Percentiles rank a stretch among this genome's conserved stretches.
phyloP scores from a whole-genome alignment of 352 stramenopile species.

The Phytopythium delawarense region DNA sequence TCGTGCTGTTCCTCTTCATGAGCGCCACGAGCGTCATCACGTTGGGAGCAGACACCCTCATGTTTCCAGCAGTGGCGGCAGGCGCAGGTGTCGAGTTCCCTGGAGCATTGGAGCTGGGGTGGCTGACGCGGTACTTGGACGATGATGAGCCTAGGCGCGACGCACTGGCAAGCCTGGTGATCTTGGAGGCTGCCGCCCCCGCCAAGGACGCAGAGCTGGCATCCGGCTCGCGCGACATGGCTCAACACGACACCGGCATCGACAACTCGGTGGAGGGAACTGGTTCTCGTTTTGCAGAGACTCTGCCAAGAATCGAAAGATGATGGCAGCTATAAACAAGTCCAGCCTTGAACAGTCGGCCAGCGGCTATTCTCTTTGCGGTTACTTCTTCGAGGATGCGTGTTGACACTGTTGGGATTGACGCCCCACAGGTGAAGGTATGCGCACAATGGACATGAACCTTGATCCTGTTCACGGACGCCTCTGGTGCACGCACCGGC shows the following conservation, averaged over 20 bases:
- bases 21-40: background rate
- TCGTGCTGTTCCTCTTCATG: slow-evolving; percentile 1
- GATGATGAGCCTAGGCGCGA: background rate
- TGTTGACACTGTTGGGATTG: too few relatives aligned
- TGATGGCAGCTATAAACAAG: background rate
- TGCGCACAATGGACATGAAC: too few relatives aligned
- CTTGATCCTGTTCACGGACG: background rate
- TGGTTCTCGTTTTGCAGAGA: background rate
- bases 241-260: background rate
- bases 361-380: too few relatives aligned
- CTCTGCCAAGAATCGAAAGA: background rate
- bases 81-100: background rate
- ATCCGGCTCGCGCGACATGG: slow-evolving; percentile 1
- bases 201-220: background rate
- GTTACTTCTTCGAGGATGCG: too few relatives aligned
- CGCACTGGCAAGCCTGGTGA: background rate
- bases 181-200: background rate
- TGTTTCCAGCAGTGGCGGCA: background rate
- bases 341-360: too few relatives aligned
- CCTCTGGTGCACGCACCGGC: slow-evolving; percentile 26
- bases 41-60: background rate
- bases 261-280: background rate
- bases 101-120: background rate
- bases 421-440: too few relatives aligned
- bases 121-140: background rate